A percentile compares a stretch with the other conserved stretches of the same genome.
These are phyloP conservation scores for Blastocystis sp. DNA, from an alignment of 352 stramenopile species.

Conservation along the genomic window DNA sequence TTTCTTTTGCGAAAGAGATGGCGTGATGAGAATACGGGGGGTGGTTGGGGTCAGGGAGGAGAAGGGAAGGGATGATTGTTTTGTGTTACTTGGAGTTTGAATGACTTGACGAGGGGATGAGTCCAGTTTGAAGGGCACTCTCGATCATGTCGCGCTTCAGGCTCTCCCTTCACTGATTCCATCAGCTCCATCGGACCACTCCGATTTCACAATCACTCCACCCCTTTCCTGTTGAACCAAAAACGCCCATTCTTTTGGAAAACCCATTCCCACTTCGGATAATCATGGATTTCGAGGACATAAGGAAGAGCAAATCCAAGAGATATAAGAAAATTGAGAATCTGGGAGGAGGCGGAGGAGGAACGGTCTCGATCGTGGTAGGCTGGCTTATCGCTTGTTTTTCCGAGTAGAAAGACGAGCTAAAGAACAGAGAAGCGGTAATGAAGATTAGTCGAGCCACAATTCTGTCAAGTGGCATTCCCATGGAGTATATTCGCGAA, in stretches of 20 bases:
- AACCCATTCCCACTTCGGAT: too few relatives aligned
- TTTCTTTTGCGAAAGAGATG: background rate
- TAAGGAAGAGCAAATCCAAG: background rate
- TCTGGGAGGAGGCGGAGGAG: constrained; percentile 54
- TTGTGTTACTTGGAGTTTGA: too few relatives aligned
- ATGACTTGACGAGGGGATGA: too few relatives aligned
- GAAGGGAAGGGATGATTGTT: too few relatives aligned
- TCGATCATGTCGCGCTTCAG: too few relatives aligned
- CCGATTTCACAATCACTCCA: too few relatives aligned
- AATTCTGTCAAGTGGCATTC: constrained; percentile 15
- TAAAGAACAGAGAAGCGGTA: constrained; percentile 35
- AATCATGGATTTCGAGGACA: background rate
- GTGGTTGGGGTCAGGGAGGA: too few relatives aligned
- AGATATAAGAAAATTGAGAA: constrained; percentile 39
- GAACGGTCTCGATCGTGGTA: constrained; percentile 34
- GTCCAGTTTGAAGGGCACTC: too few relatives aligned
- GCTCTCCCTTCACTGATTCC: too few relatives aligned
- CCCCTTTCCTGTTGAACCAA: too few relatives aligned
- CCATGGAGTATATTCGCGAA: constrained; percentile 68
- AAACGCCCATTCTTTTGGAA: too few relatives aligned
- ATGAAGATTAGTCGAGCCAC: constrained; percentile 22
- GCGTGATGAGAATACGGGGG: background rate
- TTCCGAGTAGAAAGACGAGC: constrained; percentile 15
- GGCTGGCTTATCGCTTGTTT: background rate
- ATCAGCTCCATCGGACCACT: too few relatives aligned